phyloP scores from a whole-genome alignment of 2,329 filamentous ascomycete species.

The Xylariaceae sp. region DNA sequence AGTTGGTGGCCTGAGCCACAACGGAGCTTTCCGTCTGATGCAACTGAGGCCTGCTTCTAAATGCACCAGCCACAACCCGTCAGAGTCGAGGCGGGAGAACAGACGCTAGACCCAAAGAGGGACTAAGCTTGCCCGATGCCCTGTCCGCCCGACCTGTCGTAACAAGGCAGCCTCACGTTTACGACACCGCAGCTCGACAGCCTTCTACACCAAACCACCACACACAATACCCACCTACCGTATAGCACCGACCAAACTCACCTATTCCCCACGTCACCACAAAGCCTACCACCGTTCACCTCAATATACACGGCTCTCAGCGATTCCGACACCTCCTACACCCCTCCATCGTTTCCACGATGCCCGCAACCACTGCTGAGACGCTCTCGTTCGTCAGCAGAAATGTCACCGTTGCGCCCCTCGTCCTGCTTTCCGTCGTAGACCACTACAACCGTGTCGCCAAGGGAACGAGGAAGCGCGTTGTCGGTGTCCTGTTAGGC shows the following conservation, averaged over 20 bases:
- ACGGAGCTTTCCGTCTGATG: constrained; percentile 2
- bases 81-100: constrained; percentile 9
- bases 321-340: not conserved
- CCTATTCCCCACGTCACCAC: constrained; percentile 9
- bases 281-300: constrained; percentile 5
- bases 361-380: constrained; percentile 96
- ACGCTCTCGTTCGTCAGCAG: constrained; percentile 90
- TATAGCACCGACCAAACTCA: constrained; percentile 8
- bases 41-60: not conserved
- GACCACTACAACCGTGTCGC: constrained; percentile 96
- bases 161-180: constrained; percentile 31
- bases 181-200: constrained; percentile 23
- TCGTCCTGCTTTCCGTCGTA: constrained; percentile 95
- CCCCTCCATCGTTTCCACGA: constrained; percentile 36
- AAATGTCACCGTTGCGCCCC: constrained; percentile 93
- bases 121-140: constrained; percentile 19
- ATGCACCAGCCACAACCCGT: not conserved
- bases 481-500: constrained; percentile 89
- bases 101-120: constrained; percentile 22
- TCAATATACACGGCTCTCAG: not conserved
- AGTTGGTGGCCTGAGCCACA: constrained; percentile 4
- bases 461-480: constrained; percentile 80
- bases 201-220: constrained; percentile 11
- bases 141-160: constrained; percentile 15
- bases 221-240: not conserved